Conservation (phyloP, 345 rosid genomes). For the Eutrema japonicum region DNA sequence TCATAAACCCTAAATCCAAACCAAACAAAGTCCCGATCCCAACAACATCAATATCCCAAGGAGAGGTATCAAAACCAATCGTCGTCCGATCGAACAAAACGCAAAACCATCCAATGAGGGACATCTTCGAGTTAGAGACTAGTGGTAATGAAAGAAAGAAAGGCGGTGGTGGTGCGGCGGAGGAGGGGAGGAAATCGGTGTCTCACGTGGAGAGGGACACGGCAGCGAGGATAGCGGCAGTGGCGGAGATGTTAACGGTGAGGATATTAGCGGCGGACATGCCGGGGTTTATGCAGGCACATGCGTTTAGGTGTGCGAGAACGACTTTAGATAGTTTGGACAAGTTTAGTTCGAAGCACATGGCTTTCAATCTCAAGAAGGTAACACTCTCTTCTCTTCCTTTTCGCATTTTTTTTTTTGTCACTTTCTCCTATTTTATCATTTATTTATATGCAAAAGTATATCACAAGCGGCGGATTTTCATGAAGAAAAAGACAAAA, state of each 20-base stretch:
- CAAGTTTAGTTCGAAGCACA: constrained; percentile 75
- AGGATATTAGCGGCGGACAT: constrained; percentile 80
- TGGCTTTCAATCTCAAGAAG: constrained; percentile 90
- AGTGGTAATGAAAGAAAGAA: constrained; percentile 34
- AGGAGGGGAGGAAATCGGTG: constrained; percentile 76
- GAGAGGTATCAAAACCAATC: constrained; percentile 34
- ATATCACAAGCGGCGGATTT: background rate
- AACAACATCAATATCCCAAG: constrained; percentile 24
- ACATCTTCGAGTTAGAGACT: constrained; percentile 40
- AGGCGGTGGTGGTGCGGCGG: constrained; percentile 40
- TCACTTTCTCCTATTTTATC: constrained; percentile 6
- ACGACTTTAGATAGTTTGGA: constrained; percentile 71
- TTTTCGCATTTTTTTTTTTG: background rate
- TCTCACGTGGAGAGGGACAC: constrained; percentile 74
- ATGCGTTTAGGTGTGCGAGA: constrained; percentile 85
- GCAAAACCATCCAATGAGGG: constrained; percentile 31
- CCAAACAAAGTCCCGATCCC: constrained; percentile 21
- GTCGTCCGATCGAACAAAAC: constrained; percentile 14
- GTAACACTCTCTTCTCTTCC: constrained; percentile 40
- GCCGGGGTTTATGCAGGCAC: constrained; percentile 91
- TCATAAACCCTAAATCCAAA: constrained; percentile 30
- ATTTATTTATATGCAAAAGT: background rate
- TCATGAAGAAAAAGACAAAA: background rate
- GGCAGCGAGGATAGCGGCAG: constrained; percentile 63
- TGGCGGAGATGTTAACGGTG: constrained; percentile 74